phyloP scores from a whole-genome alignment of 2,329 filamentous ascomycete species.

The Trichoderma polysporum region DNA sequence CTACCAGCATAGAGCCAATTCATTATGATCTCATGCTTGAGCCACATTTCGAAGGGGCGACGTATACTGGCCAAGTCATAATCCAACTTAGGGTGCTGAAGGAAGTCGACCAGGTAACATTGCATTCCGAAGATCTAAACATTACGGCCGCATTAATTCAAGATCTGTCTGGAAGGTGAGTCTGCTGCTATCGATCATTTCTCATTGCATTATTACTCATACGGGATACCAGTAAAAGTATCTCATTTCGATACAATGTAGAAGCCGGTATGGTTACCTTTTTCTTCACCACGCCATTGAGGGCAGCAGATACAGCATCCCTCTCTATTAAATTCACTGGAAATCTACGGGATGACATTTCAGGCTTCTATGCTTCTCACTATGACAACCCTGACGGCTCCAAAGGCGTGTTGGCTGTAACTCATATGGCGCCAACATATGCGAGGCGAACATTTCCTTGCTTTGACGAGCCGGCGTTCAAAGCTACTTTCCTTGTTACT shows the following conservation, averaged over 20 bases:
- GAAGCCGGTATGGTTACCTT: background rate
- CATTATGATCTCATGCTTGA: background rate
- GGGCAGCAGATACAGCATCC: background rate
- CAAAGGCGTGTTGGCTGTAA: background rate
- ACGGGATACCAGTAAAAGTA: background rate
- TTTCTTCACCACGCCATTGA: background rate
- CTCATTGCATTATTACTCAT: background rate
- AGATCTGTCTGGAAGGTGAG: background rate
- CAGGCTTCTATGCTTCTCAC: background rate
- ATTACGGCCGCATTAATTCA: background rate
- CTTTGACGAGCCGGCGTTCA: constrained; percentile 95
- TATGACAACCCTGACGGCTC: background rate
- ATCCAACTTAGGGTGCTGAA: background rate
- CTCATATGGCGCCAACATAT: background rate
- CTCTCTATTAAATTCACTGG: background rate
- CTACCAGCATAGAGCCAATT: background rate
- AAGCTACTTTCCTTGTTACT: constrained; percentile 89
- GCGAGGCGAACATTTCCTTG: constrained; percentile 77
- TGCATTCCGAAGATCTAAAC: background rate
- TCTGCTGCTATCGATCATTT: background rate
- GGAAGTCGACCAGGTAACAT: background rate
- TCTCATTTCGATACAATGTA: background rate
- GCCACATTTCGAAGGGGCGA: background rate
- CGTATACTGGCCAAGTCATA: background rate
- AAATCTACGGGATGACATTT: background rate